A percentile compares a stretch with the other conserved stretches of the same genome.
Evolutionary conservation across 2,329 filamentous ascomycete genomes (phyloP).

Genomic region (Diplodia seriata): DNA sequence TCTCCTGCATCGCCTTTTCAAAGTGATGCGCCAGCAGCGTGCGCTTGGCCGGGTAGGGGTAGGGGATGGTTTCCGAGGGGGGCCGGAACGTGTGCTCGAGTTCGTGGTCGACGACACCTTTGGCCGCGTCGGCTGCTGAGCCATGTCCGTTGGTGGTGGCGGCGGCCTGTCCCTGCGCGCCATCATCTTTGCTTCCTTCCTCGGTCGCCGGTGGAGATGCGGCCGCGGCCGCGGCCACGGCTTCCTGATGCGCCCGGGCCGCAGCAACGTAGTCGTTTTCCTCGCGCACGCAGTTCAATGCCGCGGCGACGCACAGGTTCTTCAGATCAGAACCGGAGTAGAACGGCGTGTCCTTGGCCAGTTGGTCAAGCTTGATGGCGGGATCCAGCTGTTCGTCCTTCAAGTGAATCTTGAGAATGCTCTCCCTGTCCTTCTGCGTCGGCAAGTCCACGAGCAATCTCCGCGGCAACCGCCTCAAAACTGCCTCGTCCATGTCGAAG

Average conservation of each 20-base stretch:
- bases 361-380: conserved; percentile 65
- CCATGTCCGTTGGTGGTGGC: not conserved
- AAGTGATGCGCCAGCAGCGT: conserved; percentile 76
- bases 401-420: conserved; percentile 75
- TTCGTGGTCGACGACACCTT: not conserved
- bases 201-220: not conserved
- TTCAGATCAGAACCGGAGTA: conserved; percentile 87
- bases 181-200: not conserved
- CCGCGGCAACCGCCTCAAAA: conserved; percentile 76
- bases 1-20: conserved; percentile 83
- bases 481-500: conserved; percentile 90
- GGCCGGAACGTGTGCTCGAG: not conserved
- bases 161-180: not conserved
- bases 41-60: conserved; percentile 54
- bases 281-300: conserved; percentile 79
- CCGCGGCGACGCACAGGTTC: conserved; percentile 80
- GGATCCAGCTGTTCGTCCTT: conserved; percentile 69
- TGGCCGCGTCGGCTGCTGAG: not conserved
- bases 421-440: conserved; percentile 67
- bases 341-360: conserved; percentile 73
- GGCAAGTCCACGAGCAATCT: conserved; percentile 77
- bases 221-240: not conserved
- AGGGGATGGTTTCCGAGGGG: not conserved
- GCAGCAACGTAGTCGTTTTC: conserved; percentile 59
- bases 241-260: not conserved